Evolutionary conservation across 108 stramenopile species (phyloP), one percentile per base, ranked within the genome.

Genomic region (Seminavis robusta): DNA sequence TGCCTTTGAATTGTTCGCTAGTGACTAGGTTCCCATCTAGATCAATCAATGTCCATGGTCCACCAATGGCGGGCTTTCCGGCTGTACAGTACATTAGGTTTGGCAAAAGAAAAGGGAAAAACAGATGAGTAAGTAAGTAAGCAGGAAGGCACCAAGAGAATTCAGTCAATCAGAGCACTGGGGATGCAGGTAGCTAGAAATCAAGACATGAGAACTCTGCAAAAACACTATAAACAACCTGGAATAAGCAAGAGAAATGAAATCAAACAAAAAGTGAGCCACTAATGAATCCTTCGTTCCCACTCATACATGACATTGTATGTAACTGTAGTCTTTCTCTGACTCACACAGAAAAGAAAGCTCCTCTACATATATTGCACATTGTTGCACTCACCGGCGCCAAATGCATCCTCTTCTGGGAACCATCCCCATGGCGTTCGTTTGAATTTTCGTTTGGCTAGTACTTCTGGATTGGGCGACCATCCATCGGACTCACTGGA

Each of bases 21-120:
- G 91, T 89, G 0, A 93, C 91, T 13, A 93, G 52, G 32, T 89
- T 87, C 39, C 91, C 91, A 42, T 93, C 83, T 56, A 93, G 56
- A 67, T 93, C 91, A 7, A 93, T 66, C 39, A 93, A 71, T 20
- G 88, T 86, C 91, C 91, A 93, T 8, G 85, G 83, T 30, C 91
- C 91, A 23, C 91, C 91, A 67, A 93, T 89, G 13, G 91, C 91
- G 46, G 91, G 91, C 49, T 89, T 93, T 27, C 91, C 91, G 56
- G 91, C 91, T 93, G 69, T 55, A 59, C 11, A n/a, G n/a, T n/a
- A n/a, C n/a, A n/a, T n/a, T n/a, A n/a, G n/a, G n/a, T n/a, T n/a
- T n/a, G n/a, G n/a, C n/a, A n/a, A 34, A 41, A 53, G 32, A 17
- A 29, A 42, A 45, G 13, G 24, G 3, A 46, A 46, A 11, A 47